A percentile compares a stretch with the other conserved stretches of the same genome.
Conservation (phyloP, 75 land plant species). For the Pinus albicaulis region DNA sequence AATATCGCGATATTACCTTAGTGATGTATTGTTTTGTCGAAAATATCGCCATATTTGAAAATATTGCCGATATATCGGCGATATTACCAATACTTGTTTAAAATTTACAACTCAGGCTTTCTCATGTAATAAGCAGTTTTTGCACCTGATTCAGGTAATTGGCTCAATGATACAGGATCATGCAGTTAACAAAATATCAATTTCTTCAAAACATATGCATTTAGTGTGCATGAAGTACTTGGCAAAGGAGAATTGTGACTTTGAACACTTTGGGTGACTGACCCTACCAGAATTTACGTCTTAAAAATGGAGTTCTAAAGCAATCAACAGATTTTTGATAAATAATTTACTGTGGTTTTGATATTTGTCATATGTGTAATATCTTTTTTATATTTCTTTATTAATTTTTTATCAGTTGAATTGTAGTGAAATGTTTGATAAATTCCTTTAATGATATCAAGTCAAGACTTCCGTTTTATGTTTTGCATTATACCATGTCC, state of each 20-base stretch:
- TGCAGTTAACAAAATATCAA: not conserved
- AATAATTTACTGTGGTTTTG: not conserved
- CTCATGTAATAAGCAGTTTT: too few species aligned
- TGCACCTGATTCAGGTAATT: too few species aligned
- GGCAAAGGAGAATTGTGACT: not conserved
- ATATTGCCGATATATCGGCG: too few species aligned
- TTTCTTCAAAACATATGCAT: not conserved
- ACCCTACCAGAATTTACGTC: not conserved
- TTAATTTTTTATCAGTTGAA: not conserved
- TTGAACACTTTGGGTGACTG: not conserved
- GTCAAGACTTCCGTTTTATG: not conserved
- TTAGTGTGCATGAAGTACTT: not conserved
- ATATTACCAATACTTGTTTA: too few species aligned
- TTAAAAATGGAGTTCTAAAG: not conserved
- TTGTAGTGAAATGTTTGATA: not conserved
- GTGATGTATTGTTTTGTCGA: too few species aligned
- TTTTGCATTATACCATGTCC: too few species aligned
- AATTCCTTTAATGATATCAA: not conserved
- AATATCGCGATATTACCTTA: too few species aligned
- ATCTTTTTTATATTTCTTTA: not conserved
- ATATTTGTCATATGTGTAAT: not conserved
- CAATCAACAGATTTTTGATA: not conserved
- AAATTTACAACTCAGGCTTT: too few species aligned
- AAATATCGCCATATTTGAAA: too few species aligned
- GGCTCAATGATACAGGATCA: not conserved